Evolutionary conservation across 2,329 filamentous ascomycete species (phyloP), one percentile per base, ranked within the genome.

Genomic region (Colletotrichum tabaci): DNA sequence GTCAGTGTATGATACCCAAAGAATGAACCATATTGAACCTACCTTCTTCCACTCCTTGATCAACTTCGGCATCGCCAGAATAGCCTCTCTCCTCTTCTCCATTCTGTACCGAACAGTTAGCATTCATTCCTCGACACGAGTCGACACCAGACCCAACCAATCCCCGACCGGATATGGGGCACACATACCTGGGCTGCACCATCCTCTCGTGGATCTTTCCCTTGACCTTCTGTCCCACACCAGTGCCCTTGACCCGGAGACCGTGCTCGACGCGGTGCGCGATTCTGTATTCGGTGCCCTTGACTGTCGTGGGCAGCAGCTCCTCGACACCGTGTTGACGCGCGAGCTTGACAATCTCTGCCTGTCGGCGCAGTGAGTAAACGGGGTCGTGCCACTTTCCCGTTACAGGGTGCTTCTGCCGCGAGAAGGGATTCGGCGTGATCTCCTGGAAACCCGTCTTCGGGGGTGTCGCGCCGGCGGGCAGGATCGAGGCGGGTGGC

Each of bases 11-110:
- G n/a, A 53, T 62, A 35, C n/a, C n/a, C n/a, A 13, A 21, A n/a
- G 50, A 26, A 21, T 35, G 23, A 9, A 10, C 9, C 4, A n/a
- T n/a, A 16, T 42, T n/a, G 38, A 52, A 83, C 90, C 81, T 85
- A 96, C 94, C 90, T 93, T 91, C 85, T 98, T 98, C 96, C 96
- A 99, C 82, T 93, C 88, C 82, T 93, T 90, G 81, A 99, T 94
- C 85, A 98, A 89, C 79, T 92, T 90, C 74, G 96, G 95, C 96
- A 99, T 99, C 72, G 92, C 91, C 85, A 97, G 83, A 94, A 98
- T 98, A 71, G 96, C 96, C 82, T 94, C 89, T 88, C 93, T 93
- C 84, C 95, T 91, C 85, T 93, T 91, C 82, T 98, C 94, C 88
- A 98, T 89, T 83, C 92, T 93, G 79, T 73, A 67, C 38, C 71